Evolutionary conservation across 179 eudicot species (phyloP), one percentile per base, ranked within the genome.

Genomic region (Drosera spatulata): DNA sequence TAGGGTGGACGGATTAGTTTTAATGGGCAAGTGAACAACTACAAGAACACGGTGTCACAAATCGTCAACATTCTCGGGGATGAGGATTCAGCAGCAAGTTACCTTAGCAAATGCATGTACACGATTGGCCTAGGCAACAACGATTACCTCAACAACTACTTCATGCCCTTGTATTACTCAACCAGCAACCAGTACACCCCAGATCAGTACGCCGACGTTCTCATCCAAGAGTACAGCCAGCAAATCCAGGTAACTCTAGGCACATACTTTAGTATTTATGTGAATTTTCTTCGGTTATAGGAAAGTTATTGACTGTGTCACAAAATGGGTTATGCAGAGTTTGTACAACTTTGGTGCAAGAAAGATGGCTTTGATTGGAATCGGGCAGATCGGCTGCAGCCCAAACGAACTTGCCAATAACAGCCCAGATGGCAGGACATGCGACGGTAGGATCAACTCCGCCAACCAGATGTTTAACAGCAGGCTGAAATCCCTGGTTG

Each of bases 111-210:
- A 46, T 88, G 96, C 67, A 76, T 91, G 41, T 86, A 84, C 69
- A 82, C 96, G 0, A 61, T 91, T 39, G 96, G 96, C 47, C 56
- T 91, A 5, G 96, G 98, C 14, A 91, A 89, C 77, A 91, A 91
- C 14, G 98, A 91, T 60, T 91, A 91, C 53, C 89, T 91, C 55
- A 91, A 91, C 73, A 88, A 91, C 74, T 88, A 91, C 66, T 91
- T 91, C 81, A 88, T 91, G 96, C 98, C 98, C 1, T 40, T 14
- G 5, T 61, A 58, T 39, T 91, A 91, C 61, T 41, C 73, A 0
- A 80, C 82, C 41, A 78, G 96, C 63, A 66, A 77, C 5, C 85
- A 56, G 2, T 91, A 72, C 67, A 72, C 79, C 2, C 83, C 90
- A 38, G 71, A 73, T 0, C 95, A 91, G 53, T 91, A 76, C 48